Conservation (phyloP, 2,329 filamentous ascomycete genomes). For the Beauveria sp. region DNA sequence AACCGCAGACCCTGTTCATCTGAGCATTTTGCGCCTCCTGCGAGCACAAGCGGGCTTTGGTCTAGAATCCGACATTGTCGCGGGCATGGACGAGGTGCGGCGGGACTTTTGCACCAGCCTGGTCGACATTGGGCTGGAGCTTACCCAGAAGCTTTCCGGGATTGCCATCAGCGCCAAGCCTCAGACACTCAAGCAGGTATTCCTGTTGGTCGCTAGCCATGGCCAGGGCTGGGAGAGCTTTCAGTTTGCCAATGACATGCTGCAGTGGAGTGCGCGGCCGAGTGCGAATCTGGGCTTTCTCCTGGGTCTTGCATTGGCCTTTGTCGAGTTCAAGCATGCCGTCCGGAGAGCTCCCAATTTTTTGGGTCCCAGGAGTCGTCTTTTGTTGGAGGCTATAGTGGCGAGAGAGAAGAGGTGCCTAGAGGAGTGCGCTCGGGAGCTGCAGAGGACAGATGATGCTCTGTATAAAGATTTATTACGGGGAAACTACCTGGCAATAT, state of each 20-base stretch:
- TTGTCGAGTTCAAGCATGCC: background rate
- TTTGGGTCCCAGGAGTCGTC: background rate
- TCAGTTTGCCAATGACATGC: background rate
- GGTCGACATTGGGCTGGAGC: conserved; percentile 5
- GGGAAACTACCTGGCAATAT: background rate
- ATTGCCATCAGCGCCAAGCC: background rate
- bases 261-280: background rate
- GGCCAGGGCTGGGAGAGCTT: background rate
- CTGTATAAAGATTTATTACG: background rate
- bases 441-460: background rate
- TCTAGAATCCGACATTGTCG: background rate
- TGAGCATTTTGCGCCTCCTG: background rate
- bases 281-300: background rate
- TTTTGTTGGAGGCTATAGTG: background rate
- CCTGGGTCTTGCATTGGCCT: background rate
- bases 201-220: background rate
- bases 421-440: background rate
- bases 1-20: background rate
- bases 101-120: background rate
- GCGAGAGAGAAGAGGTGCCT: background rate
- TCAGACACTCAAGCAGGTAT: background rate
- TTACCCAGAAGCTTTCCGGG: background rate
- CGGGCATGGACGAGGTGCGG: conserved; percentile 6
- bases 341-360: background rate
- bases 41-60: background rate